A percentile compares a stretch with the other conserved stretches of the same genome.
phyloP scores from a whole-genome alignment of 1,139 yeast species.

The Zhuliangozyma blackwelliae region DNA sequence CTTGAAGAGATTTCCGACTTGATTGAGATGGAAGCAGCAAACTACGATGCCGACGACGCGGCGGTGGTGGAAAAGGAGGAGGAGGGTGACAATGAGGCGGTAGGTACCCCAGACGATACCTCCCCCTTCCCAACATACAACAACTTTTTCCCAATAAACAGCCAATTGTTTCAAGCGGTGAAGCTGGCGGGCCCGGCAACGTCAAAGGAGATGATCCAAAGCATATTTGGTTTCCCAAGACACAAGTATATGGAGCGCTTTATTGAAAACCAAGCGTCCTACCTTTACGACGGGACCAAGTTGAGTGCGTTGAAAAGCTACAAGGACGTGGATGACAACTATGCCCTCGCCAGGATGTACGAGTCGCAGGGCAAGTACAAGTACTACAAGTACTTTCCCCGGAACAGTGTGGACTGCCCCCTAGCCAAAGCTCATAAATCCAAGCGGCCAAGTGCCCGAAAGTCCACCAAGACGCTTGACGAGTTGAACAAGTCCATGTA shows the following conservation, averaged over 20 bases:
- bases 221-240: constrained; percentile 51
- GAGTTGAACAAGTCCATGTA: constrained; percentile 19
- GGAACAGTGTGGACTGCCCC: constrained; percentile 3
- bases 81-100: constrained; percentile 10
- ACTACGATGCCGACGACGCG: constrained; percentile 12
- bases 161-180: constrained; percentile 7
- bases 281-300: constrained; percentile 20
- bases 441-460: constrained; percentile 6
- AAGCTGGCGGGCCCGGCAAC: constrained; percentile 5
- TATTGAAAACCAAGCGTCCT: constrained; percentile 44
- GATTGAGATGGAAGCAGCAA: constrained; percentile 7
- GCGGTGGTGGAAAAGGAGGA: constrained; percentile 11
- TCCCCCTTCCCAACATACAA: constrained; percentile 1
- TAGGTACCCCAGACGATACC: constrained; percentile 11
- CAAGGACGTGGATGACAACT: constrained; percentile 20
- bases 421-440: constrained; percentile 7
- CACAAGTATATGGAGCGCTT: constrained; percentile 46
- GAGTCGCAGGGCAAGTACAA: constrained; percentile 74
- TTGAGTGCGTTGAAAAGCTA: constrained; percentile 20
- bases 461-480: constrained; percentile 2
- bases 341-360: constrained; percentile 53
- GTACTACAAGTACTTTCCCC: constrained; percentile 60
- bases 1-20: constrained; percentile 16
- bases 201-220: constrained; percentile 11
- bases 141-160: constrained; percentile 1